A percentile compares a stretch with the other conserved stretches of the same genome.
Evolutionary conservation across 495 filamentous ascomycete genomes (phyloP).

Genomic region (Annulohypoxylon nitens): DNA sequence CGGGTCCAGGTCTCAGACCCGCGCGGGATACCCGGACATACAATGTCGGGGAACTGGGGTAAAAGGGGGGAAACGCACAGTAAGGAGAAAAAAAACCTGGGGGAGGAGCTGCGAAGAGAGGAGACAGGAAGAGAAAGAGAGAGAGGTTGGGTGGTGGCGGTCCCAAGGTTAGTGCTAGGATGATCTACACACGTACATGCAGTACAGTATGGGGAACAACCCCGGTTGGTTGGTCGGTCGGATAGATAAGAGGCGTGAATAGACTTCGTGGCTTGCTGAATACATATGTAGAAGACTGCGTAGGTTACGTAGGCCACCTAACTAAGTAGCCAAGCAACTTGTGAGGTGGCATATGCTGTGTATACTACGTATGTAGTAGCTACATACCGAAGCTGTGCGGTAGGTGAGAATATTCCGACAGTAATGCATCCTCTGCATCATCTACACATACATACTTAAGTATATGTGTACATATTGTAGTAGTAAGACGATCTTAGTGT

Average conservation of each 20-base stretch:
- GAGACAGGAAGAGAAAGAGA: not conserved
- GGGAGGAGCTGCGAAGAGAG: not conserved
- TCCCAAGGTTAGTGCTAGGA: not conserved
- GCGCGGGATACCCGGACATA: conserved; percentile 2
- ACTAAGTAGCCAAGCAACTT: not conserved
- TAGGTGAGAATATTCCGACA: not conserved
- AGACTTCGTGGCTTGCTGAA: not conserved
- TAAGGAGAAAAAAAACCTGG: conserved; percentile 1
- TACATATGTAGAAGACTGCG: not conserved
- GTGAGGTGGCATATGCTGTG: not conserved
- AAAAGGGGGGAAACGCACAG: not conserved
- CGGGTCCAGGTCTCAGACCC: not conserved
- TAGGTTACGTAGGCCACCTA: not conserved
- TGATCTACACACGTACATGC: not conserved
- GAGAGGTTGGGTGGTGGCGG: not conserved
- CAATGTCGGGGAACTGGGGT: not conserved
- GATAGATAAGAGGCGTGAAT: not conserved
- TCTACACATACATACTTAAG: not conserved
- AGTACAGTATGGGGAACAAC: conserved; percentile 7
- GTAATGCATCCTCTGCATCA: not conserved
- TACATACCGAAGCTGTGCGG: not conserved
- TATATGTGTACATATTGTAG: not conserved
- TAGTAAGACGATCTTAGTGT: not conserved
- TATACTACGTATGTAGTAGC: not conserved
- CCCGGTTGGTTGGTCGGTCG: not conserved